A percentile compares a stretch with the other conserved stretches of the same genome.
Evolutionary conservation across 2,329 filamentous ascomycete species (phyloP).

Genomic region (Penicillium aurantiogriseum): DNA sequence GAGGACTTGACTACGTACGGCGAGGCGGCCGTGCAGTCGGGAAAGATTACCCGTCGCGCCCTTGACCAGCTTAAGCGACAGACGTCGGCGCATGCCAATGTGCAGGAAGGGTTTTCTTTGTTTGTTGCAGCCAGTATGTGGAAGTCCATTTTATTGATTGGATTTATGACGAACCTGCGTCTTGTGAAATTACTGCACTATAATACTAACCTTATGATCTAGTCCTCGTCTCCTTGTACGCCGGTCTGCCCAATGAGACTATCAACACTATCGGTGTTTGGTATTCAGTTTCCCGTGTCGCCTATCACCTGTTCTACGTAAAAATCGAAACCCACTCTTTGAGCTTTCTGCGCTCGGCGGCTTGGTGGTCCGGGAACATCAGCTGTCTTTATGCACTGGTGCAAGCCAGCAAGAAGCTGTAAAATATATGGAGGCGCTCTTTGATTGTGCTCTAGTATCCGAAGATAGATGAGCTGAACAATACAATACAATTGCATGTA

Average conservation of each 20-base stretch:
- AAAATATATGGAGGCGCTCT: background rate
- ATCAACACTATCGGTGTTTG: conserved; percentile 40
- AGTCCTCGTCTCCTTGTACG: conserved; percentile 37
- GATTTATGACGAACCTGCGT: background rate
- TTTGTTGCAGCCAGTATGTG: conserved; percentile 37
- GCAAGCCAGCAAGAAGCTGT: conserved; percentile 35
- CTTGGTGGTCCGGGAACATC: conserved; percentile 43
- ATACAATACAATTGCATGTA: background rate
- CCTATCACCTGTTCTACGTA: conserved; percentile 36
- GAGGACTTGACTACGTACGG: conserved; percentile 40
- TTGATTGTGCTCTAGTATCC: background rate
- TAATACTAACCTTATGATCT: background rate
- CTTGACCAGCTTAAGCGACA: conserved; percentile 38
- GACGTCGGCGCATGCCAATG: conserved; percentile 37
- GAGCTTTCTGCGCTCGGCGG: conserved; percentile 37
- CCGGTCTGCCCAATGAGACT: conserved; percentile 33
- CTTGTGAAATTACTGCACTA: background rate
- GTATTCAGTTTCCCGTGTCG: conserved; percentile 38
- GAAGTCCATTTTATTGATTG: background rate
- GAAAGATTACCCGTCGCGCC: conserved; percentile 36
- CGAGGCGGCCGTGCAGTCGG: conserved; percentile 35
- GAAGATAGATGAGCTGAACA: background rate
- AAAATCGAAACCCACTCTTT: conserved; percentile 30
- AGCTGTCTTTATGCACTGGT: conserved; percentile 40
- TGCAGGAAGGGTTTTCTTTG: conserved; percentile 38